Conservation (phyloP, 441 rosid genomes). For the Jatropha multifida region DNA sequence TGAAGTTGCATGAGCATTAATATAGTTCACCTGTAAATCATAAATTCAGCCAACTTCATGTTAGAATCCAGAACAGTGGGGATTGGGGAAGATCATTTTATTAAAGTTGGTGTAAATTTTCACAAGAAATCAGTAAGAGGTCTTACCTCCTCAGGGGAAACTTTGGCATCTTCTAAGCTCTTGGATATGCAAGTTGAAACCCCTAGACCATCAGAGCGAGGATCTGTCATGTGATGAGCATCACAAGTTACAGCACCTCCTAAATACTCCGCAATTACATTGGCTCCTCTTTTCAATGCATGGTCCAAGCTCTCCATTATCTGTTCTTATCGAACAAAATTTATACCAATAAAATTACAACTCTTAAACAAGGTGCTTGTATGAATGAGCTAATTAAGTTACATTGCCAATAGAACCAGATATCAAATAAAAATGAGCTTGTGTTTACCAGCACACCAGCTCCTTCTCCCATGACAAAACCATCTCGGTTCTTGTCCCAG, state of each 20-base stretch:
- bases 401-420: background rate
- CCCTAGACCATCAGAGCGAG: conserved; percentile 61
- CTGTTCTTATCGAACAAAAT: conserved; percentile 23
- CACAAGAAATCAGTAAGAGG: background rate
- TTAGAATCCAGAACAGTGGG: background rate
- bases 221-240: conserved; percentile 79
- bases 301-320: conserved; percentile 78
- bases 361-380: background rate
- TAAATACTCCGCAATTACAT: conserved; percentile 58
- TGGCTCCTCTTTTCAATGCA: conserved; percentile 68
- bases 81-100: background rate
- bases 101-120: background rate
- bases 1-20: conserved; percentile 73
- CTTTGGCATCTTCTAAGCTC: conserved; percentile 59
- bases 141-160: conserved; percentile 63
- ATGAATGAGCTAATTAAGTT: background rate
- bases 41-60: background rate
- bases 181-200: conserved; percentile 63
- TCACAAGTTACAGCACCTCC: conserved; percentile 66
- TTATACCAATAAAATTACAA: background rate
- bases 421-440: background rate
- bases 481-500: conserved; percentile 69
- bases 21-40: conserved; percentile 51
- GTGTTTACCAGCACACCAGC: conserved; percentile 54
- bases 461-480: conserved; percentile 78